Evolutionary conservation across 2,329 filamentous ascomycete genomes (phyloP), one percentile per base, ranked within the genome.

Genomic region (Hymenoscyphus occultus): DNA sequence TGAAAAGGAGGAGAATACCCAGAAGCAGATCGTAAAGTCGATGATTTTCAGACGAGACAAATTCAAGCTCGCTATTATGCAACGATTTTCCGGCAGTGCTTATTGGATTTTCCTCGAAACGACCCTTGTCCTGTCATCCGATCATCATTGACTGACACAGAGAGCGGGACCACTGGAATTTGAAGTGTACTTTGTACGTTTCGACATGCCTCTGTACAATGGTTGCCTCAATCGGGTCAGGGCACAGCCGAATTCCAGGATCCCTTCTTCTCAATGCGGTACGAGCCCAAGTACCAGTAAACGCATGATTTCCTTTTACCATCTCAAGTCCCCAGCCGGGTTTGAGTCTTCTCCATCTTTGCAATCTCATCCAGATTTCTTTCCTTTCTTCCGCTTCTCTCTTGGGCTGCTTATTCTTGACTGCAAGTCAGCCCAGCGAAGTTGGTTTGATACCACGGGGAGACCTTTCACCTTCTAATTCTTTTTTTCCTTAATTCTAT

Each of bases 361-460:
- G 39, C 40, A 59, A 32, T 16, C 31, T 28, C 61, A 59, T 31
- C 60, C 32, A 32, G 31, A 40, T 42, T 64, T 57, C 35, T 22
- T 51, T 51, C 45, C 45, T 45, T n/a, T 16, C 16, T n/a, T 45
- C n/a, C 42, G 42, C n/a, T 51, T 19, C 19, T 51, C 22, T 16
- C n/a, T 51, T 51, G 45, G 22, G 45, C 45, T 51, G 45, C 45
- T 51, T 54, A 35, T 56, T 60, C 12, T 59, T 54, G 14, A 10
- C 35, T 56, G 39, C 61, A 60, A 60, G 56, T 56, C 51, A 42
- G 51, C 39, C 51, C 39, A 16, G 54, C 35, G 19, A 58, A 32
- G 12, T 63, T 59, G 57, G 64, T 61, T 63, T 66, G 56, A 61
- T 60, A 65, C 60, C 59, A 48, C 42, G 5, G 35, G 56, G 16